These are phyloP conservation scores for Tremella mesenterica DNA, from an alignment of 768 basidiomycete species.

Conservation along the genomic window DNA sequence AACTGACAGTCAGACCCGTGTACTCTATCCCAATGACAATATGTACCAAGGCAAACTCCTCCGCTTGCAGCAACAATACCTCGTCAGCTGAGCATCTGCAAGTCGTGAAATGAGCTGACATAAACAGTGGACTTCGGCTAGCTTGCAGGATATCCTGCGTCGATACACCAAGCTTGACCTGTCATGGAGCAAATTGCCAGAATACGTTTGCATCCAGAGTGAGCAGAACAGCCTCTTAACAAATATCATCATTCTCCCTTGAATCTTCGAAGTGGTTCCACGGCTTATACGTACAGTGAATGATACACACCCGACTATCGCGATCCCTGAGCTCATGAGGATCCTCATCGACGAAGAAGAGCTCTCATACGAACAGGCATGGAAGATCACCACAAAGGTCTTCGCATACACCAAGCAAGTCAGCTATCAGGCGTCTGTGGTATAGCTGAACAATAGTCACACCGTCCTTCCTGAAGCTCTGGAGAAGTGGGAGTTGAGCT, in stretches of 20 bases:
- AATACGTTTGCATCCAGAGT: conserved; percentile 75
- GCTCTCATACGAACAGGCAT: conserved; percentile 69
- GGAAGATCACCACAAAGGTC: conserved; percentile 78
- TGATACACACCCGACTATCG: conserved; percentile 88
- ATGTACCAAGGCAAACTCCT: conserved; percentile 47
- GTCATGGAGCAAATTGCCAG: conserved; percentile 69
- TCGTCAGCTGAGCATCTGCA: conserved; percentile 29
- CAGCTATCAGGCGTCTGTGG: not conserved
- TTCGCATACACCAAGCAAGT: conserved; percentile 90
- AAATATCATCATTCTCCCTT: not conserved
- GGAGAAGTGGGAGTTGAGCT: conserved; percentile 79
- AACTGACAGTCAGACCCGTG: conserved; percentile 54
- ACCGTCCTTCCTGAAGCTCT: conserved; percentile 63
- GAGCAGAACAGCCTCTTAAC: not conserved
- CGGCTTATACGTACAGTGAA: conserved; percentile 23
- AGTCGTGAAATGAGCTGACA: conserved; percentile 47
- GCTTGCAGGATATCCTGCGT: conserved; percentile 63
- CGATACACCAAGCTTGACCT: conserved; percentile 76
- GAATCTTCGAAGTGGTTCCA: too few species aligned
- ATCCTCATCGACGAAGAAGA: conserved; percentile 82
- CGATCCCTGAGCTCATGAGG: conserved; percentile 90
- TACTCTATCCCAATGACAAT: conserved; percentile 95
- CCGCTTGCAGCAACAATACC: conserved; percentile 92
- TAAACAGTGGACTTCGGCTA: conserved; percentile 1
- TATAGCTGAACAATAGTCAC: conserved; percentile 20